A percentile compares a stretch with the other conserved stretches of the same genome.
Conservation (phyloP, 148 eudicot species). For the Silene latifolia region DNA sequence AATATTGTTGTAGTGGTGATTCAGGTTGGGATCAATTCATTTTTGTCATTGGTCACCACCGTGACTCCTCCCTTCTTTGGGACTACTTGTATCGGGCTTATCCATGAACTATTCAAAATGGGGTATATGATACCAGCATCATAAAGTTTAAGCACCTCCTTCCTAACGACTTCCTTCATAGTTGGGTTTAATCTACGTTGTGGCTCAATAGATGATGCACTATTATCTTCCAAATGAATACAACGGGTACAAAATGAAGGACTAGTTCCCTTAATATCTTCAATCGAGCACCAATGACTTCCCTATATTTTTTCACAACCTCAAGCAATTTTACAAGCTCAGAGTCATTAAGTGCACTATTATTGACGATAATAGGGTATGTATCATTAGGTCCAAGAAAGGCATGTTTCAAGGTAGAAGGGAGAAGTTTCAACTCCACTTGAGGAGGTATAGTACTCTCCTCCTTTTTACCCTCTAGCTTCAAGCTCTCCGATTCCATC, state of each 20-base stretch:
- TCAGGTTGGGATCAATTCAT: too few species aligned
- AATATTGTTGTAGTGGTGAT: too few species aligned
- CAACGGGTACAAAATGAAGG: neutral
- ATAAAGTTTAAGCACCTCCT: neutral
- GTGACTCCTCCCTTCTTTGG: neutral
- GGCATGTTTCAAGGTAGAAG: too few species aligned
- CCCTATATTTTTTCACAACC: too few species aligned
- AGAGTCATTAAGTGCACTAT: neutral
- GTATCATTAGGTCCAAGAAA: too few species aligned
- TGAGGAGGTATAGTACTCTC: too few species aligned
- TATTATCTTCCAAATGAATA: neutral
- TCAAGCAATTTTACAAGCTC: neutral
- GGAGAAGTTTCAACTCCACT: too few species aligned
- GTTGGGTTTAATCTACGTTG: neutral
- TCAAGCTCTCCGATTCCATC: neutral
- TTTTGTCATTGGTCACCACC: too few species aligned
- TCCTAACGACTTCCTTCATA: neutral
- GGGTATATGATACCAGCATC: neutral
- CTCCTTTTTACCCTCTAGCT: neutral
- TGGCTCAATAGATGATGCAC: neutral
- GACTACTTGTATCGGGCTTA: neutral
- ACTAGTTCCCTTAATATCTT: neutral
- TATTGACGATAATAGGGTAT: neutral
- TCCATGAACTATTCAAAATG: neutral
- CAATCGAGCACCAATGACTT: neutral